Evolutionary conservation across 768 basidiomycete species (phyloP).

Genomic region (Fomitopsis serialis): DNA sequence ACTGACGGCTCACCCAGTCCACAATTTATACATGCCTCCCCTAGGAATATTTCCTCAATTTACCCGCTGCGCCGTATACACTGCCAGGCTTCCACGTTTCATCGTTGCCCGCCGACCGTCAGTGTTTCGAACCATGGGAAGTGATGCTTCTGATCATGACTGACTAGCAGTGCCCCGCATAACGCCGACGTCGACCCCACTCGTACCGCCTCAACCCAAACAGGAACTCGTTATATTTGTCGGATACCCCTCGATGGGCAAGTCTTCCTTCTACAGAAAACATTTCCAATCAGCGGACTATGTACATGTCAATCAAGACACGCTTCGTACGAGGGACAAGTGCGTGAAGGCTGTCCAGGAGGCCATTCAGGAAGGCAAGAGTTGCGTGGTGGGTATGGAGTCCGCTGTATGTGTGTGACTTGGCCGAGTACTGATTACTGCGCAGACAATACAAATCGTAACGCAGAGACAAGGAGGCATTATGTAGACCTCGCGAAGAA

Average conservation of each 20-base stretch:
- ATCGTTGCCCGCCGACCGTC: slow-evolving; percentile 29
- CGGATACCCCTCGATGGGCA: slow-evolving; percentile 66
- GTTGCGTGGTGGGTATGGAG: slow-evolving; percentile 71
- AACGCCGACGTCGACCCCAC: slow-evolving; percentile 43
- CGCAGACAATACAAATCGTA: slow-evolving; percentile 90
- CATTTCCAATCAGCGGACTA: slow-evolving; percentile 70
- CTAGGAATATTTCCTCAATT: slow-evolving; percentile 76
- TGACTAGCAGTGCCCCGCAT: slow-evolving; percentile 38
- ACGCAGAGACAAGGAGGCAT: slow-evolving; percentile 56
- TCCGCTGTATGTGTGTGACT: neutral
- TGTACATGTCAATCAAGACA: slow-evolving; percentile 85
- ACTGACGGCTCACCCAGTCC: neutral
- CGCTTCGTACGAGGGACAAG: slow-evolving; percentile 63
- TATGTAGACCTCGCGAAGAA: slow-evolving; percentile 69
- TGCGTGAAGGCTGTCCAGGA: slow-evolving; percentile 65
- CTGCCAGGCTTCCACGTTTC: slow-evolving; percentile 70
- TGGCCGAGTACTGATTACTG: neutral
- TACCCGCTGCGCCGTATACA: slow-evolving; percentile 34
- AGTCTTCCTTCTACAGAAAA: slow-evolving; percentile 70
- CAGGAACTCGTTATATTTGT: slow-evolving; percentile 55
- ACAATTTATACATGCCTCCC: neutral
- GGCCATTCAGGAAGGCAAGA: slow-evolving; percentile 47
- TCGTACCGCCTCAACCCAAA: slow-evolving; percentile 29
- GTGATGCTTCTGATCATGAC: neutral
- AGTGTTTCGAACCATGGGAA: neutral